phyloP scores from a whole-genome alignment of 176 grass and related monocot genomes.

The Guadua angustifolia region DNA sequence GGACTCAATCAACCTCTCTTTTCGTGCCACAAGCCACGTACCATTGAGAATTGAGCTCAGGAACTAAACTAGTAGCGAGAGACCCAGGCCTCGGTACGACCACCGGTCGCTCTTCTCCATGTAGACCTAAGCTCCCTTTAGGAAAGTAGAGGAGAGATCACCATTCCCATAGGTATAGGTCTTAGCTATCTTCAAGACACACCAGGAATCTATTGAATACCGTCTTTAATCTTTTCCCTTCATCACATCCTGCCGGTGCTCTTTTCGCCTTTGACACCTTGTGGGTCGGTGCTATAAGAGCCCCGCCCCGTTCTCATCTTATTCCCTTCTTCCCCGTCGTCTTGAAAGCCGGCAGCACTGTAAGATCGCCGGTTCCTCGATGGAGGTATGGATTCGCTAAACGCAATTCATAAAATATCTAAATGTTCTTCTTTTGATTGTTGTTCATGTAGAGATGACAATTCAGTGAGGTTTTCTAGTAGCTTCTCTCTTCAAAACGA shows the following conservation, averaged over 20 bases:
- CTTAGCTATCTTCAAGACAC: constrained; percentile 30
- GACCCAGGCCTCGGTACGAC: constrained; percentile 50
- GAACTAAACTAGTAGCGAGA: constrained; percentile 38
- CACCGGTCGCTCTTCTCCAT: constrained; percentile 63
- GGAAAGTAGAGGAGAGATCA: constrained; percentile 59
- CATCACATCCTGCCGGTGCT: constrained; percentile 67
- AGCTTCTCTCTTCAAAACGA: not conserved
- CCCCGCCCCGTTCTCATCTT: constrained; percentile 23
- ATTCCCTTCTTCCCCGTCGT: constrained; percentile 6
- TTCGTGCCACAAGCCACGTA: constrained; percentile 33
- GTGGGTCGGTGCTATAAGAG: constrained; percentile 50
- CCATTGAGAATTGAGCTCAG: constrained; percentile 54
- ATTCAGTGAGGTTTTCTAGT: not conserved
- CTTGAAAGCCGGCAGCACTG: not conserved
- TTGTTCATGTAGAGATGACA: not conserved
- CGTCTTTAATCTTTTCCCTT: constrained; percentile 62
- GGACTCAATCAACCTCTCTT: constrained; percentile 54
- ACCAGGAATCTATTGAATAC: constrained; percentile 54
- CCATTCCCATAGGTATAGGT: constrained; percentile 44
- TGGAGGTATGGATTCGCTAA: constrained; percentile 49
- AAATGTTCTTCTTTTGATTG: not conserved
- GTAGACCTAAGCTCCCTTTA: constrained; percentile 56
- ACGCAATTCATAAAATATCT: not conserved
- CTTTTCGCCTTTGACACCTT: constrained; percentile 49
- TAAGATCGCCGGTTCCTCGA: constrained; percentile 15